These are phyloP conservation scores for Microbotryomycetes sp. DNA, from an alignment of 1,284 basidiomycete species.

Conservation along the genomic window DNA sequence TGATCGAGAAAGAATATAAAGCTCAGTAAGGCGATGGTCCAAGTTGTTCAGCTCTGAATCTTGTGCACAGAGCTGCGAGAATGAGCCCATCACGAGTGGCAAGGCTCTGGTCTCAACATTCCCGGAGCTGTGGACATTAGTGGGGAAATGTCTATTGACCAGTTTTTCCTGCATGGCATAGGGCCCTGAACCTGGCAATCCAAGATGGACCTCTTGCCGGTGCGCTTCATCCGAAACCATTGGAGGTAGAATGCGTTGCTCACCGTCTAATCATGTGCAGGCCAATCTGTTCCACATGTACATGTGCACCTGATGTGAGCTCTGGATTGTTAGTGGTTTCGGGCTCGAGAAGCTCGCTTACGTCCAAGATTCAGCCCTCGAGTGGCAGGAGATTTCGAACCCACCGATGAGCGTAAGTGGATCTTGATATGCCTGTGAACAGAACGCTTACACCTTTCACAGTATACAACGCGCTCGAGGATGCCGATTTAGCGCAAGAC, in stretches of 20 bases:
- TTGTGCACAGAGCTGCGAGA: fast-evolving
- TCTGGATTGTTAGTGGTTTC: conserved; percentile 50
- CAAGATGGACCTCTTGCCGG: conserved; percentile 67
- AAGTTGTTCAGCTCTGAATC: conserved; percentile 55
- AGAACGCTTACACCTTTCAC: background rate
- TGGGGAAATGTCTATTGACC: background rate
- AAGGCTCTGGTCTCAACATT: no score
- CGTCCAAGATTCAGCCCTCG: conserved; percentile 78
- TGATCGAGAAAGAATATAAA: conserved; percentile 43
- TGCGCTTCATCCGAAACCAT: background rate
- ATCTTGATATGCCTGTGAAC: background rate
- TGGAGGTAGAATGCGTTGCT: no score
- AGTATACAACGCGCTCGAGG: conserved; percentile 34
- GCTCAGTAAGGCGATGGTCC: conserved; percentile 63
- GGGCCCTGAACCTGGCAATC: conserved; percentile 22
- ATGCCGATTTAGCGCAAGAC: conserved; percentile 29
- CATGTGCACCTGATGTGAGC: conserved; percentile 81
- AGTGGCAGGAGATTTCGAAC: conserved; percentile 34
- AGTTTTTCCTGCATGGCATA: background rate
- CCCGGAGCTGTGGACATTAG: no score
- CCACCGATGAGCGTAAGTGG: conserved; percentile 47
- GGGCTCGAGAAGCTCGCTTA: conserved; percentile 39
- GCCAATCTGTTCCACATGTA: conserved; percentile 80
- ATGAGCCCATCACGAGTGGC: no score
- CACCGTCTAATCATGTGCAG: conserved; percentile 45